Evolutionary conservation across 2,329 filamentous ascomycete genomes (phyloP).

Genomic region (Bipolaris zeicola): DNA sequence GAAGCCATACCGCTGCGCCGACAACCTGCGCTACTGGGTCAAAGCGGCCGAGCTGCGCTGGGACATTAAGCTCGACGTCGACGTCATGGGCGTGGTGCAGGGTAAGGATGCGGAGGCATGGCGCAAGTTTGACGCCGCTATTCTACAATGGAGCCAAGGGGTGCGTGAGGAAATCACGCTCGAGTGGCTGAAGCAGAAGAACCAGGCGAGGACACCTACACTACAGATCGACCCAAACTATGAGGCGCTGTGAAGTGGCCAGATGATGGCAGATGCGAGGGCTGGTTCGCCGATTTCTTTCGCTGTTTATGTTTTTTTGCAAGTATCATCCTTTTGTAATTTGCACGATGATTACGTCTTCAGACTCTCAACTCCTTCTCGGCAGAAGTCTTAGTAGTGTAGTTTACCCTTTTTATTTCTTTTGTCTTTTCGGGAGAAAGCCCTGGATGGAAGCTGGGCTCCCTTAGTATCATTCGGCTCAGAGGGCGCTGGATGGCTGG

Average conservation of each 20-base stretch:
- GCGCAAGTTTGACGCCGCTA: constrained; percentile 80
- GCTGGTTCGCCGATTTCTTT: constrained; percentile 25
- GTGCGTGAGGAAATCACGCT: constrained; percentile 82
- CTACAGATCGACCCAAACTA: constrained; percentile 47
- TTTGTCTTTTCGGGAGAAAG: constrained; percentile 2
- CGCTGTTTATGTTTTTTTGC: constrained; percentile 31
- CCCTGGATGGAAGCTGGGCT: constrained; percentile 15
- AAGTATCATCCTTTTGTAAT: constrained; percentile 24
- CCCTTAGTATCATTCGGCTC: constrained; percentile 10
- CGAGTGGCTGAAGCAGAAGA: constrained; percentile 64
- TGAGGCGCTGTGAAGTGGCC: constrained; percentile 31
- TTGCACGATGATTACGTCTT: constrained; percentile 26
- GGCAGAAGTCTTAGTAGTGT: constrained; percentile 1
- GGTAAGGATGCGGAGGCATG: constrained; percentile 72
- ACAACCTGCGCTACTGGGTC: constrained; percentile 94
- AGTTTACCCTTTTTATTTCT: neutral
- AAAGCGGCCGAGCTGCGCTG: constrained; percentile 95
- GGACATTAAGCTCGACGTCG: constrained; percentile 81
- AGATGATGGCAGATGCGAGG: constrained; percentile 6
- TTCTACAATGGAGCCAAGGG: constrained; percentile 80
- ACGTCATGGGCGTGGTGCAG: constrained; percentile 86
- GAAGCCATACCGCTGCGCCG: constrained; percentile 91
- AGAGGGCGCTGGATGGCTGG: constrained; percentile 15
- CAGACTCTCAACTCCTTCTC: constrained; percentile 19
- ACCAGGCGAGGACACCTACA: constrained; percentile 45